phyloP scores from a whole-genome alignment of 1,139 yeast species.

The Diutina pseudorugosa region DNA sequence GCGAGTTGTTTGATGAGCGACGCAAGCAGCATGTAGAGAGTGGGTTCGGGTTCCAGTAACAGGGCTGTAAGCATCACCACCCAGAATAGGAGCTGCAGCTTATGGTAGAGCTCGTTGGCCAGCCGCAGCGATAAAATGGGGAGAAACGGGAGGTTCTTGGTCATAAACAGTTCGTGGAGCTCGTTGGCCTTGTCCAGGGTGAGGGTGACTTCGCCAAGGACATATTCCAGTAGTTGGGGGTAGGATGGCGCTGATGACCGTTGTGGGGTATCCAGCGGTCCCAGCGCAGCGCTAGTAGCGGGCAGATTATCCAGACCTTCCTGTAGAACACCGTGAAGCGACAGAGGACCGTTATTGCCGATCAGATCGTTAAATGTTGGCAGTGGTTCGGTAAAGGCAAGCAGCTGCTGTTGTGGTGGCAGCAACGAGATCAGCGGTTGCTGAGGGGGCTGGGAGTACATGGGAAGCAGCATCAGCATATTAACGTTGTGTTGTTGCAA shows the following conservation, averaged over 20 bases:
- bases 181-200: slow-evolving; percentile 57
- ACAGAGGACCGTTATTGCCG: not conserved
- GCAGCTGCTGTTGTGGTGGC: not conserved
- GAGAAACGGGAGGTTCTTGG: slow-evolving; percentile 58
- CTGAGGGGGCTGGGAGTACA: not conserved
- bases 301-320: slow-evolving; percentile 1
- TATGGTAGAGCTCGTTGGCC: slow-evolving; percentile 70
- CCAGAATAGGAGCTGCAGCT: slow-evolving; percentile 83
- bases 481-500: slow-evolving; percentile 33
- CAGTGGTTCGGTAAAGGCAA: not conserved
- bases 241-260: not conserved
- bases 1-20: slow-evolving; percentile 77
- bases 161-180: slow-evolving; percentile 57
- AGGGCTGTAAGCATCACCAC: slow-evolving; percentile 81
- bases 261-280: not conserved
- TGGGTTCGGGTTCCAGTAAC: slow-evolving; percentile 77
- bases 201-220: slow-evolving; percentile 61
- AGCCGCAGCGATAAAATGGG: slow-evolving; percentile 66
- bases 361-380: not conserved
- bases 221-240: slow-evolving; percentile 35
- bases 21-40: slow-evolving; percentile 64
- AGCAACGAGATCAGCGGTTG: not conserved
- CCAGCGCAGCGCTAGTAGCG: not conserved
- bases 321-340: not conserved
- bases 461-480: slow-evolving; percentile 6